Conservation (phyloP, 768 basidiomycete genomes). For the Leccinum uliginosum region DNA sequence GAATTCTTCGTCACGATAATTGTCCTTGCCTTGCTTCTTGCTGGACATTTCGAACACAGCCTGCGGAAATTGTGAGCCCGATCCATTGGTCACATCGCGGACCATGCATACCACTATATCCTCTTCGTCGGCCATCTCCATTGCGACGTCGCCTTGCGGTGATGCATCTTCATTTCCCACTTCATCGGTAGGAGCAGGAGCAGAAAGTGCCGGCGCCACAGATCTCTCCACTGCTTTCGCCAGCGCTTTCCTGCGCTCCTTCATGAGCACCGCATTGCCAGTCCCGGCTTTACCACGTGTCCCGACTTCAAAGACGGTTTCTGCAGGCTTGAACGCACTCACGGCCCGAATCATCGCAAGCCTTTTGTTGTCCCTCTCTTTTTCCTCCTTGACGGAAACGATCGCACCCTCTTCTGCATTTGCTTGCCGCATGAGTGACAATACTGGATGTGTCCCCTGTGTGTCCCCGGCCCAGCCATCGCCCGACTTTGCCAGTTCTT, state of each 20-base stretch:
- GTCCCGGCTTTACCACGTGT: slow-evolving; percentile 59
- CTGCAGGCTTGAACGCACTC: slow-evolving; percentile 75
- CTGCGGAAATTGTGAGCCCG: slow-evolving; percentile 33
- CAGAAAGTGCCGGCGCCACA: slow-evolving; percentile 27
- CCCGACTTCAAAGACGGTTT: slow-evolving; percentile 90
- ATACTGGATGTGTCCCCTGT: slow-evolving; percentile 69
- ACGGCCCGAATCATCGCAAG: slow-evolving; percentile 69
- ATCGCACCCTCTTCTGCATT: slow-evolving; percentile 27
- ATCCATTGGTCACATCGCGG: not conserved
- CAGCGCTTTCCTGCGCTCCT: slow-evolving; percentile 76
- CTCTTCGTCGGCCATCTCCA: slow-evolving; percentile 76
- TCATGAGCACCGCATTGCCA: slow-evolving; percentile 75
- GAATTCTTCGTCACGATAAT: slow-evolving; percentile 76
- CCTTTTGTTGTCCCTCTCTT: slow-evolving; percentile 39
- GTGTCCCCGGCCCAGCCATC: slow-evolving; percentile 63
- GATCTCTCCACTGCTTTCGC: slow-evolving; percentile 56
- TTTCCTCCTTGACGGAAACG: slow-evolving; percentile 33
- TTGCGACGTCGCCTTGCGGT: slow-evolving; percentile 25
- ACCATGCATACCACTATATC: slow-evolving; percentile 57
- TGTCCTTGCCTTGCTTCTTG: slow-evolving; percentile 40
- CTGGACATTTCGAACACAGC: slow-evolving; percentile 59
- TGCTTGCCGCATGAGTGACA: slow-evolving; percentile 39
- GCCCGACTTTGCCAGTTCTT: slow-evolving; percentile 70
- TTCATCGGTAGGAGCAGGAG: slow-evolving; percentile 31
- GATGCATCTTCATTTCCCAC: slow-evolving; percentile 32